A percentile compares a stretch with the other conserved stretches of the same genome.
Conservation (phyloP, 2,329 filamentous ascomycete genomes). For the Dothideomycetidae sp. region DNA sequence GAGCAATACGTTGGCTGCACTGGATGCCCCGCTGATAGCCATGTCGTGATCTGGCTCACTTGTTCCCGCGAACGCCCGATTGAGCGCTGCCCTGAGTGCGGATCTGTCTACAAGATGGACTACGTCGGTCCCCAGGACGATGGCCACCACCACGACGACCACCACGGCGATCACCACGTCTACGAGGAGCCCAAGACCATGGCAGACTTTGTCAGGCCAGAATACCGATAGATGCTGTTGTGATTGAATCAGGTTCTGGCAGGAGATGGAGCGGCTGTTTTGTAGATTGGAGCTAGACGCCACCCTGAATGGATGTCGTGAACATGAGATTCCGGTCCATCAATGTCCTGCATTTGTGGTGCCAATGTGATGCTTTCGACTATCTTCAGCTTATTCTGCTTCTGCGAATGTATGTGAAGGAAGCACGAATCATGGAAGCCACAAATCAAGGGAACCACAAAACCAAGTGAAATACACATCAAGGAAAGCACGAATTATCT, state of each 20-base stretch:
- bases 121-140: conserved; percentile 78
- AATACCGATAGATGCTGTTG: conserved; percentile 59
- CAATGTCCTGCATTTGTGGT: no score
- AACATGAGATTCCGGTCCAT: no score
- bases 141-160: conserved; percentile 44
- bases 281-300: not conserved
- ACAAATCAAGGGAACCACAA: no score
- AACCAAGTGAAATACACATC: no score
- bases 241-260: no score
- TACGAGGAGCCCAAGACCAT: conserved; percentile 87
- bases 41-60: conserved; percentile 79
- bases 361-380: no score
- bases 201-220: conserved; percentile 85
- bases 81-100: conserved; percentile 94
- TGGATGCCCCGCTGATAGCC: conserved; percentile 81
- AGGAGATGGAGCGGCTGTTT: not conserved
- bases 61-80: conserved; percentile 78
- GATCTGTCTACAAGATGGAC: conserved; percentile 94
- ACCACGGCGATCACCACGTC: conserved; percentile 37
- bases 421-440: no score
- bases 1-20: conserved; percentile 98
- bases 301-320: not conserved
- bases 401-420: no score
- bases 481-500: no score
- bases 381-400: no score